phyloP scores from a whole-genome alignment of 108 stramenopile genomes.

The Fragilaria crotonensis region DNA sequence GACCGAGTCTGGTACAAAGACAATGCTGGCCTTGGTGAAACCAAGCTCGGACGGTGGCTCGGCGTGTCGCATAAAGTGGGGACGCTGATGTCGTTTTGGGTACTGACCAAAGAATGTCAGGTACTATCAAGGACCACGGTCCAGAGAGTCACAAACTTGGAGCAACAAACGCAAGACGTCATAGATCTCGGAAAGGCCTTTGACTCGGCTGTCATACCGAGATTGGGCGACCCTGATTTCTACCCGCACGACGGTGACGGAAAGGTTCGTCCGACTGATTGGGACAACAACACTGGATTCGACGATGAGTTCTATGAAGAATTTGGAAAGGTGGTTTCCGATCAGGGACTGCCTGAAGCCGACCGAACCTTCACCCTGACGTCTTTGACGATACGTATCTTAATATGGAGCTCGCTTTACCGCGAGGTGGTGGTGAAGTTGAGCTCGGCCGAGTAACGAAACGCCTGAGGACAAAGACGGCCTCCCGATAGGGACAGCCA shows the following conservation, averaged over 20 bases:
- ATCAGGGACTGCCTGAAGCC: no score
- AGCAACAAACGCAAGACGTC: not conserved
- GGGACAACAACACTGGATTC: no score
- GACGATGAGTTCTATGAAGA: no score
- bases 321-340: no score
- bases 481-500: conserved; percentile 21
- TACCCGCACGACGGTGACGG: no score
- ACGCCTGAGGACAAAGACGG: conserved; percentile 20
- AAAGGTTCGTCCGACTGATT: no score
- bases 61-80: no score
- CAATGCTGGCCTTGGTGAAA: conserved; percentile 3
- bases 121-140: conserved; percentile 11
- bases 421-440: conserved; percentile 1
- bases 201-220: not conserved
- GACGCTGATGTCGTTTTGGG: no score
- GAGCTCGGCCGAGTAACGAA: conserved; percentile 7
- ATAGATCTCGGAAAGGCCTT: not conserved
- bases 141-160: no score
- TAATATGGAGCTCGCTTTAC: conserved; percentile 2
- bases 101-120: conserved; percentile 6
- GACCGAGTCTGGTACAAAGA: conserved; percentile 24
- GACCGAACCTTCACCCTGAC: no score
- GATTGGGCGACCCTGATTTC: no score
- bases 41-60: conserved; percentile 14
- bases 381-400: no score